phyloP scores from a whole-genome alignment of 352 stramenopile genomes.

The Pythium guiyangense region DNA sequence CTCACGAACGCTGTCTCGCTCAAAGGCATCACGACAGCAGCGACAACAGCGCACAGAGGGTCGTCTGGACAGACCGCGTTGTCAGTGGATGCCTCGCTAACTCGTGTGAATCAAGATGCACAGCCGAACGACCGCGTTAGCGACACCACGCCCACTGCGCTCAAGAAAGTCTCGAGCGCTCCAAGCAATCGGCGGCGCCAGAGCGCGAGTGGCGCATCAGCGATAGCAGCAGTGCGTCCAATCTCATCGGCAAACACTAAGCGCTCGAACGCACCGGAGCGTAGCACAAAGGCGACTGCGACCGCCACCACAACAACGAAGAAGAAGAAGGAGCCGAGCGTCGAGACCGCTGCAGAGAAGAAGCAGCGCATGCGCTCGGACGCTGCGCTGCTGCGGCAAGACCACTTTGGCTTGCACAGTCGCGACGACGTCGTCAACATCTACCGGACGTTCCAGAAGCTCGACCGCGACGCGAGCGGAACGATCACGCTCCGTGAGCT shows the following conservation, averaged over 20 bases:
- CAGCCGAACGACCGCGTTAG: no score
- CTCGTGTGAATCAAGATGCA: no score
- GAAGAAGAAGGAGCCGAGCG: not conserved
- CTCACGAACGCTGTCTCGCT: conserved; percentile 6
- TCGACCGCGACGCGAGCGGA: conserved; percentile 72
- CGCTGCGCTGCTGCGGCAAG: conserved; percentile 50
- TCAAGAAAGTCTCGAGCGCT: conserved; percentile 13
- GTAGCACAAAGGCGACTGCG: conserved; percentile 15
- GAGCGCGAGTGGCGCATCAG: not conserved
- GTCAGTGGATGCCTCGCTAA: not conserved
- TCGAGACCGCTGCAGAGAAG: conserved; percentile 24
- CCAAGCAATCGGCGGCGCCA: conserved; percentile 1
- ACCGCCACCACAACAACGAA: no score
- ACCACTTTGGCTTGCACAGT: conserved; percentile 58
- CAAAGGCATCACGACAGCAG: not conserved
- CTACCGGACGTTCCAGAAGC: conserved; percentile 65
- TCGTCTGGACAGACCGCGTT: not conserved
- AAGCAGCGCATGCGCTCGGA: conserved; percentile 65
- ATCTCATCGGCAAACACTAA: conserved; percentile 10
- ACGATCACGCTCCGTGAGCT: conserved; percentile 62
- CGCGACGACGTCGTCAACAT: conserved; percentile 68
- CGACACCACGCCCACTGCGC: not conserved
- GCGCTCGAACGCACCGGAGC: no score
- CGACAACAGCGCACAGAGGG: not conserved
- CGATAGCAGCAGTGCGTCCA: not conserved